Evolutionary conservation across 495 filamentous ascomycete genomes (phyloP).

Genomic region (Bathelium albidoporum): DNA sequence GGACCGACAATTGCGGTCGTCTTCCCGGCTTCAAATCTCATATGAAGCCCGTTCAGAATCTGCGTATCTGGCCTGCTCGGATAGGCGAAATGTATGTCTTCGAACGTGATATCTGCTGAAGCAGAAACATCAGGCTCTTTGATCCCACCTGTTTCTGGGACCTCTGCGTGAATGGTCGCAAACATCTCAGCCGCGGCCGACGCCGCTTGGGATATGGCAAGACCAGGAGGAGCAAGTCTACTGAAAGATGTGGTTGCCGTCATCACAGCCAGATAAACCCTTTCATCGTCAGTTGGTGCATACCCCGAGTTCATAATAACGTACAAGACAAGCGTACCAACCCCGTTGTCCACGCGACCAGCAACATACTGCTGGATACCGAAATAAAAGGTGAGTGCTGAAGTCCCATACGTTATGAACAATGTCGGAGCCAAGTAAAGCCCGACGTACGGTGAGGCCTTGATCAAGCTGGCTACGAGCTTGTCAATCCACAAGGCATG

Average conservation of each 20-base stretch:
- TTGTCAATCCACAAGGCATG: constrained; percentile 49
- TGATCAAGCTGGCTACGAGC: constrained; percentile 43
- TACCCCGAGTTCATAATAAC: constrained; percentile 1
- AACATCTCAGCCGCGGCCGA: constrained; percentile 34
- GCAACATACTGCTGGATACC: constrained; percentile 24
- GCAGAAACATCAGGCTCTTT: constrained; percentile 10
- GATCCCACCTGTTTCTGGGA: constrained; percentile 20
- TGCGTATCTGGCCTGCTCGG: constrained; percentile 18
- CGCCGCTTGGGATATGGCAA: constrained; percentile 29
- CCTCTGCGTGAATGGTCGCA: constrained; percentile 25
- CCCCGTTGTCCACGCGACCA: constrained; percentile 1
- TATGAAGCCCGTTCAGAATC: constrained; percentile 19
- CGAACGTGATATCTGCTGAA: constrained; percentile 21
- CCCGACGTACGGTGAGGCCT: constrained; percentile 40
- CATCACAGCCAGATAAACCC: constrained; percentile 4
- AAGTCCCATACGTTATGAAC: constrained; percentile 22
- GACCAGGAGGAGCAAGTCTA: constrained; percentile 4
- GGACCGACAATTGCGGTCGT: constrained; percentile 28
- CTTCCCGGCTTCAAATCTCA: constrained; percentile 21
- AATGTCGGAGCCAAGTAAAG: constrained; percentile 21
- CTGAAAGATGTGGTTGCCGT: constrained; percentile 9
- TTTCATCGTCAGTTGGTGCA: constrained; percentile 6
- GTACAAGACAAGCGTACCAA: constrained; percentile 4
- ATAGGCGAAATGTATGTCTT: constrained; percentile 23
- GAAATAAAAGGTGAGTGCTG: constrained; percentile 28